Evolutionary conservation across 371 early-diverging fungal genomes (phyloP), one percentile per base, ranked within the genome.

Genomic region (Mortierella sp.): DNA sequence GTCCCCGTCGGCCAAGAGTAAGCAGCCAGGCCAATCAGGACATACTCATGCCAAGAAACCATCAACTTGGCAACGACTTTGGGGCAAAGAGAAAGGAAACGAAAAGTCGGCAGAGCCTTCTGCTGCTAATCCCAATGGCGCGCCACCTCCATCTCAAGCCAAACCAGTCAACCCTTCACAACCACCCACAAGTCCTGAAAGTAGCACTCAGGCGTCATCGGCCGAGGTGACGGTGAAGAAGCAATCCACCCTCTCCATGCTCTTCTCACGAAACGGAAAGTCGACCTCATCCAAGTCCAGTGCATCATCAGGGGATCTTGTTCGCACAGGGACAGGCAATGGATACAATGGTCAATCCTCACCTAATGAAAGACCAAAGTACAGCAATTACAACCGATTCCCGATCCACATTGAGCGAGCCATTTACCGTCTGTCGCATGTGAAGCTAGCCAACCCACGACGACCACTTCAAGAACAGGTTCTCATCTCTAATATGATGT

Each of bases 401-500:
- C 94, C 94, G 1, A 83, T 94, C n/a, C 91, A 94, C 53, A 86
- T 94, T 45, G 96, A 96, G 73, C 90, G 94, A 29, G 89, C 91
- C 10, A 90, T 96, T 17, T 97, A 96, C 73, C 91, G 94, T n/a
- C 79, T 95, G 17, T 95, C 96, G 0, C 96, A 96, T 60, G 86
- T 89, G 53, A 98, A 98, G 79, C 83, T 98, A 21, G 94, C 97
- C 25, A 94, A 95, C 68, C 92, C 92, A 9, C 85, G 95, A 24
- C 88, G 97, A 7, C 94, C 97, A 2, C 83, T 98, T 21, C 80
- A 86, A 50, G 93, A 98, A 53, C 97, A 98, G 76, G 98, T 98
- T 5, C 77, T 95, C 60, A 92, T 98, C 31, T 93, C 94, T 22
- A 98, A 98, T 66, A 87, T 96, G 78, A 95, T 98, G 96, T 91